A percentile compares a stretch with the other conserved stretches of the same genome.
phyloP scores from a whole-genome alignment of 2,329 filamentous ascomycete species.

The Stachybotrys elegans region DNA sequence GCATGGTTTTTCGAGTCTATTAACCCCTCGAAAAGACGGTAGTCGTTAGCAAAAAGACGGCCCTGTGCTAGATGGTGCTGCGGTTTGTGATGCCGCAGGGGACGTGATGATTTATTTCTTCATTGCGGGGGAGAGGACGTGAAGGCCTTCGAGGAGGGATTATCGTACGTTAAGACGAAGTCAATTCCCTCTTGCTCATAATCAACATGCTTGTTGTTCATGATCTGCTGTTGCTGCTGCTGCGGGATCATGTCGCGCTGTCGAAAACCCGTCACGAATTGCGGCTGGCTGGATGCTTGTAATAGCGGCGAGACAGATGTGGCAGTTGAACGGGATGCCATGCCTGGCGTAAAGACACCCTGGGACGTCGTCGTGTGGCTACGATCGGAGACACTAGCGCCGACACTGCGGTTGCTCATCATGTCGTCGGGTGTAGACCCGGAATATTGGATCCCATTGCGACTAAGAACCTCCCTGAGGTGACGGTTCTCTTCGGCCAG shows the following conservation, averaged over 20 bases:
- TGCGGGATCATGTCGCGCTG: constrained; percentile 19
- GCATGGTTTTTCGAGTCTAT: constrained; percentile 85
- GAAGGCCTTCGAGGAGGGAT: constrained; percentile 57
- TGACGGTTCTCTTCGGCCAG: constrained; percentile 75
- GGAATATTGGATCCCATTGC: constrained; percentile 43
- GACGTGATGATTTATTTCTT: constrained; percentile 12
- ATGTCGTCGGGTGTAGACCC: constrained; percentile 33
- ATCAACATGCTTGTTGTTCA: constrained; percentile 47
- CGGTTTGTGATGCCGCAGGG: constrained; percentile 7
- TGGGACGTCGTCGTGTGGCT: constrained; percentile 51
- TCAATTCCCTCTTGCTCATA: constrained; percentile 83
- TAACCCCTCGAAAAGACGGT: constrained; percentile 28
- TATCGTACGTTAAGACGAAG: constrained; percentile 84
- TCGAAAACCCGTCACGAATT: constrained; percentile 25
- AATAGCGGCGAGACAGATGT: constrained; percentile 30
- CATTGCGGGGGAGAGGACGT: constrained; percentile 58
- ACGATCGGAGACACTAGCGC: constrained; percentile 52
- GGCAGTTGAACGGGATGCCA: constrained; percentile 37
- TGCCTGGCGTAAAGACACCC: constrained; percentile 41
- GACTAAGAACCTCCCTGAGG: constrained; percentile 53
- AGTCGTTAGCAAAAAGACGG: constrained; percentile 35
- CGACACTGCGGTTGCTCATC: constrained; percentile 39
- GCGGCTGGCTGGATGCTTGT: constrained; percentile 16
- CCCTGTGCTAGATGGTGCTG: constrained; percentile 1
- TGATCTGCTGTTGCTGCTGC: constrained; percentile 12